Evolutionary conservation across 805 yeast species (phyloP), one percentile per base, ranked within the genome.

Genomic region (Hanseniaspora hatyaiensis): DNA sequence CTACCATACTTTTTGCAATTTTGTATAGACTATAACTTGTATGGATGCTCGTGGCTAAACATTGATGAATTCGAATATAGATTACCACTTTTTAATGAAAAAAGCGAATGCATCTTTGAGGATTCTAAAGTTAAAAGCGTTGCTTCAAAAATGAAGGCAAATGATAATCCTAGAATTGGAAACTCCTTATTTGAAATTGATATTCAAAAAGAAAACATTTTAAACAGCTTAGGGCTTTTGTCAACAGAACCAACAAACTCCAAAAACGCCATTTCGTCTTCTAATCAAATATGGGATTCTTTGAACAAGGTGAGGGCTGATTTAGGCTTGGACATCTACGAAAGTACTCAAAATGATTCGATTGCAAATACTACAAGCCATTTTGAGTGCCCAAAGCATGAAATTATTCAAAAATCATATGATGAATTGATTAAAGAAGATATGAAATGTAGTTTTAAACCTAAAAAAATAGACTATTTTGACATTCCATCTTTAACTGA

Each of bases 41-140:
- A 72, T 58, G 94, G 95, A 1, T 84, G 96, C 61, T 78, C 80
- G 4, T 84, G 94, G 89, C 51, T 88, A 19, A 64, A 70, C 15
- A 49, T 80, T 1, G 55, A 59, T 2, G 53, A 64, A 3, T 63
- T 73, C 20, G 72, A 64, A 52, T 80, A 82, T 59, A 60, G 95
- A 46, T 57, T 65, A 3, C 92, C 94, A 0, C 54, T 78, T 8
- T 48, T 73, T 6, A 62, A 59, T 38, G 51, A 66, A 50, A 50
- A 54, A 22, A 50, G 65, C 55, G 50, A 57, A 50, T 34, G 23
- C 6, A 36, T 44, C 8, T 44, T 44, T 22, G 31, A 29, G 6
- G 48, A 44, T 11, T 23, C 34, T 4, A 36, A 44, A 2, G 34
- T 44, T 22, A 31, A 38, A 50, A 4, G 44, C 43, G 15, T 57